phyloP scores from a whole-genome alignment of 768 basidiomycete species.

The Suillus bovinus region DNA sequence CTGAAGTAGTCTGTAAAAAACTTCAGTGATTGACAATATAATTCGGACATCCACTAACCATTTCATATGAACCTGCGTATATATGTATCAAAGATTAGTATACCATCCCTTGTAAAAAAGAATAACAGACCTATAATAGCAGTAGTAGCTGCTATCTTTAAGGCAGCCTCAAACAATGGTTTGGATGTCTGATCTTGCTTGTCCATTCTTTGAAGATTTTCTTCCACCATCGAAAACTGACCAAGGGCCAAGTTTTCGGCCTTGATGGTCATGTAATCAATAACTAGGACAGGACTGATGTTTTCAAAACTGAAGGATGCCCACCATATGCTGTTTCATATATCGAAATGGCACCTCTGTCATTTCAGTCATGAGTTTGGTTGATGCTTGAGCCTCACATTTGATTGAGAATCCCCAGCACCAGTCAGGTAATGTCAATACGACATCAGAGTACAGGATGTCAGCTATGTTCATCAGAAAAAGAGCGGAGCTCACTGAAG shows the following conservation, averaged over 20 bases:
- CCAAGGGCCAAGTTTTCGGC: background rate
- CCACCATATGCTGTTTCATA: slow-evolving; percentile 12
- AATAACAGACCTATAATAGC: slow-evolving; percentile 17
- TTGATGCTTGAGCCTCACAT: slow-evolving; percentile 1
- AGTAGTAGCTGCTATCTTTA: slow-evolving; percentile 13
- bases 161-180: slow-evolving; percentile 7
- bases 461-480: background rate
- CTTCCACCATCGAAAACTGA: slow-evolving; percentile 12
- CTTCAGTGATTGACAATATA: background rate
- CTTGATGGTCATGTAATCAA: background rate
- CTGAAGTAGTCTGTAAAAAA: background rate
- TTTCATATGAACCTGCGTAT: slow-evolving; percentile 21
- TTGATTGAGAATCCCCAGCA: slow-evolving; percentile 12
- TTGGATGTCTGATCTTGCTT: slow-evolving; percentile 6
- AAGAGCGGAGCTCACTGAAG: slow-evolving; percentile 9
- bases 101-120: background rate
- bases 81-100: background rate
- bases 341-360: slow-evolving; percentile 9
- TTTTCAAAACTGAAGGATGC: background rate
- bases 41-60: slow-evolving; percentile 9
- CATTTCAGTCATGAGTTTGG: background rate
- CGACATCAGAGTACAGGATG: background rate
- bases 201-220: slow-evolving; percentile 18
- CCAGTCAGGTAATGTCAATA: slow-evolving; percentile 15
- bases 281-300: too few relatives aligned